phyloP scores from a whole-genome alignment of 176 grass and related monocot species.

The Triticum urartu region DNA sequence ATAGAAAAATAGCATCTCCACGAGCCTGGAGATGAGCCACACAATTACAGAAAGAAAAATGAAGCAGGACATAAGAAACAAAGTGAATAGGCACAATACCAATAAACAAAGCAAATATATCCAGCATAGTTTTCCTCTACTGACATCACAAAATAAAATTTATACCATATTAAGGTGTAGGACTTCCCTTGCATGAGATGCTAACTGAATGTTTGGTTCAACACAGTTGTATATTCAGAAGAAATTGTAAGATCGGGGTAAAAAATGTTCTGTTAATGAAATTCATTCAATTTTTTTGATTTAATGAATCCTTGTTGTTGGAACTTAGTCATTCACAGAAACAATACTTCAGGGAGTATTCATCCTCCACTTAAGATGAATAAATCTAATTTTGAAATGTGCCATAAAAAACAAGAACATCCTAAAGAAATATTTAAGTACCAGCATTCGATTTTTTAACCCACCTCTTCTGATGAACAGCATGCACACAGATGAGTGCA shows the following conservation, averaged over 20 bases:
- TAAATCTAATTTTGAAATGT: background rate
- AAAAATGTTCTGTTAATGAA: background rate
- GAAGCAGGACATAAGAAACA: background rate
- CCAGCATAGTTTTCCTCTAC: background rate
- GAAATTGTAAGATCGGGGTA: background rate
- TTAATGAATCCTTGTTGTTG: background rate
- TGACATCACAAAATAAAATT: background rate
- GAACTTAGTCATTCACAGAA: slow-evolving; percentile 11
- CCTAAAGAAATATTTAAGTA: slow-evolving; percentile 15
- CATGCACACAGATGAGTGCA: slow-evolving; percentile 66
- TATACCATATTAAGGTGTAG: background rate
- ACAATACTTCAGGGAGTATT: background rate
- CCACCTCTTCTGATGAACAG: slow-evolving; percentile 74
- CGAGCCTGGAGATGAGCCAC: background rate
- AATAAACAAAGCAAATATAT: slow-evolving; percentile 19
- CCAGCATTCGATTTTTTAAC: slow-evolving; percentile 13
- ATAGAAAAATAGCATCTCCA: background rate
- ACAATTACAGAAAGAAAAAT: slow-evolving; percentile 1
- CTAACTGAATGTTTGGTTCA: slow-evolving; percentile 8
- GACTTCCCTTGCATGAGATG: slow-evolving; percentile 1
- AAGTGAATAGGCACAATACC: background rate
- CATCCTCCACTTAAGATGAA: background rate
- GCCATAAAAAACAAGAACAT: background rate
- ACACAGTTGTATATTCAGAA: background rate
- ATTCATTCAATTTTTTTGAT: background rate